These are phyloP conservation scores for Aciculosporium take DNA, from an alignment of 2,329 filamentous ascomycete species.

Conservation along the genomic window DNA sequence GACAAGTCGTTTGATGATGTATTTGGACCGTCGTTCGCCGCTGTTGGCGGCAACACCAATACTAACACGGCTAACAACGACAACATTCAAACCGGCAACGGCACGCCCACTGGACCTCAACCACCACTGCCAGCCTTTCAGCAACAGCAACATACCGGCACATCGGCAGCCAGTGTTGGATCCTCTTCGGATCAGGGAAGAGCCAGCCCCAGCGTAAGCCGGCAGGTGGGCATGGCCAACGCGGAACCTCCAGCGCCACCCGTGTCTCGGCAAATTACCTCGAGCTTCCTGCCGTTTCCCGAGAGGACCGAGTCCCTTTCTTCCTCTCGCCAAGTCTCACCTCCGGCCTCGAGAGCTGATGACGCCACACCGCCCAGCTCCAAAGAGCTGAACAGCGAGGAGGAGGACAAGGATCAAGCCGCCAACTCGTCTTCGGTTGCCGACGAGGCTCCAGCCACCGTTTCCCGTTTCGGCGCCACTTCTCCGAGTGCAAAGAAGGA, in stretches of 20 bases:
- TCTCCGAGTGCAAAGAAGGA: slow-evolving; percentile 9
- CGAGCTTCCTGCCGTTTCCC: slow-evolving; percentile 59
- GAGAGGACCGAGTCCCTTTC: slow-evolving; percentile 53
- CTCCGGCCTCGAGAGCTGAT: slow-evolving; percentile 45
- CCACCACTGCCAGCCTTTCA: slow-evolving; percentile 26
- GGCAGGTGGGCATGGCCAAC: slow-evolving; percentile 43
- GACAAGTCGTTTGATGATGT: slow-evolving; percentile 74
- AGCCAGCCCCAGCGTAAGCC: slow-evolving; percentile 50
- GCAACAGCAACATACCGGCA: slow-evolving; percentile 42
- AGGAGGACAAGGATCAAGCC: slow-evolving; percentile 12
- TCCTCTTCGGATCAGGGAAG: slow-evolving; percentile 33
- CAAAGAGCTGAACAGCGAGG: slow-evolving; percentile 9
- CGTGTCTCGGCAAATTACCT: slow-evolving; percentile 63
- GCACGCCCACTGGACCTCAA: neutral
- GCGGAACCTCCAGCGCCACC: slow-evolving; percentile 48
- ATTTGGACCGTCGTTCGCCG: slow-evolving; percentile 59
- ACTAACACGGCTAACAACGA: slow-evolving; percentile 11
- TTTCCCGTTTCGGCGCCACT: slow-evolving; percentile 8
- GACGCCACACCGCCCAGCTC: slow-evolving; percentile 25
- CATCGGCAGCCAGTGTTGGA: slow-evolving; percentile 37
- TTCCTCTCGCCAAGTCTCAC: slow-evolving; percentile 66
- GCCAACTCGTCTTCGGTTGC: slow-evolving; percentile 16
- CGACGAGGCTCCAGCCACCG: slow-evolving; percentile 12
- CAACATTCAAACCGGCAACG: neutral
- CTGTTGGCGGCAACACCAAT: slow-evolving; percentile 15